phyloP scores from a whole-genome alignment of 2,329 filamentous ascomycete genomes.

The Alternaria solani region DNA sequence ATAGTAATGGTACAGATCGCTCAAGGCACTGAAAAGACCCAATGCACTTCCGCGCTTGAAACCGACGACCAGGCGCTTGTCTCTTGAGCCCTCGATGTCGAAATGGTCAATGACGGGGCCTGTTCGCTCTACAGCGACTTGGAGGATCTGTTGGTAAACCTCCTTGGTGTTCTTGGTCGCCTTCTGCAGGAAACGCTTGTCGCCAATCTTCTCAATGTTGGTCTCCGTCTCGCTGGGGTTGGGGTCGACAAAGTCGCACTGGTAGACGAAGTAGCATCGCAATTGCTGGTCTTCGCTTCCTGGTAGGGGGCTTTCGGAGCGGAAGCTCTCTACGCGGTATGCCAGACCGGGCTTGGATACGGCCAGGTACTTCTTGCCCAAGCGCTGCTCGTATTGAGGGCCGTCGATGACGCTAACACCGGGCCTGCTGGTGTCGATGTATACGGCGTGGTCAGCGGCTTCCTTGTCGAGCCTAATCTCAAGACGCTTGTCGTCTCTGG shows the following conservation, averaged over 20 bases:
- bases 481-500: constrained; percentile 89
- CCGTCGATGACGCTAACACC: constrained; percentile 79
- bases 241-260: constrained; percentile 85
- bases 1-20: constrained; percentile 98
- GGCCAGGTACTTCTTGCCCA: constrained; percentile 96
- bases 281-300: constrained; percentile 80
- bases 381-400: constrained; percentile 90
- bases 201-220: constrained; percentile 87
- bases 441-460: constrained; percentile 91
- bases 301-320: constrained; percentile 83
- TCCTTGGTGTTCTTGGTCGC: constrained; percentile 94
- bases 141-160: constrained; percentile 94
- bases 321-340: constrained; percentile 97
- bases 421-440: constrained; percentile 96
- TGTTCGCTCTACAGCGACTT: constrained; percentile 80
- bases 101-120: constrained; percentile 98
- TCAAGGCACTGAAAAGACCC: constrained; percentile 93
- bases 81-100: constrained; percentile 87
- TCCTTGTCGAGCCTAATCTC: constrained; percentile 98
- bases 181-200: constrained; percentile 94
- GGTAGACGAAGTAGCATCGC: constrained; percentile 98
- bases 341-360: constrained; percentile 72
- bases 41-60: constrained; percentile 93
- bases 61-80: constrained; percentile 93
- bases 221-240: constrained; percentile 80